A percentile compares a stretch with the other conserved stretches of the same genome.
Conservation (phyloP, 2,329 filamentous ascomycete species). For the Pseudogymnoascus sp. region DNA sequence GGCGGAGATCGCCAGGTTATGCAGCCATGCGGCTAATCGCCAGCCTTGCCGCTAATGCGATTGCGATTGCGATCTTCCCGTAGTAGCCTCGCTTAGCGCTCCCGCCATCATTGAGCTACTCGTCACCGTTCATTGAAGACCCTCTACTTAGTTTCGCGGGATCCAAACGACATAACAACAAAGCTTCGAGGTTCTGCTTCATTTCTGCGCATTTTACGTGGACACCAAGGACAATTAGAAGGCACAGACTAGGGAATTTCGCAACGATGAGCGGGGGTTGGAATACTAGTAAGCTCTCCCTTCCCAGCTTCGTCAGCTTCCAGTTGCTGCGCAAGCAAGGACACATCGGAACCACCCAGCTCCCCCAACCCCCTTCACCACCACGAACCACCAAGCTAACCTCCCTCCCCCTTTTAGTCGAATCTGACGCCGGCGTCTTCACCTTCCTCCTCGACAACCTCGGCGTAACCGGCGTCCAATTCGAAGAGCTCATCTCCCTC, state of each 20-base stretch:
- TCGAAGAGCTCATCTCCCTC: constrained; percentile 88
- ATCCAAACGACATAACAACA: background rate
- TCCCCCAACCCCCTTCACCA: constrained; percentile 16
- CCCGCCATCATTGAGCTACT: background rate
- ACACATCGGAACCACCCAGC: constrained; percentile 27
- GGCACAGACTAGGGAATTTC: background rate
- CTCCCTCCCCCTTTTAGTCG: constrained; percentile 12
- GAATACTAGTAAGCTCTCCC: constrained; percentile 54
- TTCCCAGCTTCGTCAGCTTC: constrained; percentile 5
- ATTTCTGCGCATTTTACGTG: too few relatives aligned
- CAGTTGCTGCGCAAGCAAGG: background rate
- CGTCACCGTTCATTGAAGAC: background rate
- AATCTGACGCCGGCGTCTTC: constrained; percentile 65
- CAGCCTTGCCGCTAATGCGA: background rate
- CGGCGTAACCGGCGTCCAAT: constrained; percentile 88
- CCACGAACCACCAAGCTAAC: constrained; percentile 20
- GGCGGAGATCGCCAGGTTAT: background rate
- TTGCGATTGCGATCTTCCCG: background rate
- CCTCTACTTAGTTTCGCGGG: background rate
- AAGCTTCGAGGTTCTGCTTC: background rate
- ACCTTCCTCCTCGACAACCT: constrained; percentile 90
- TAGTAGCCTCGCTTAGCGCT: background rate
- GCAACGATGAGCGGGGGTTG: constrained; percentile 68
- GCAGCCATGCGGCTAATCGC: background rate
- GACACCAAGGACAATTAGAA: background rate